These are phyloP conservation scores for Pseudoturritis turrita DNA, from an alignment of 345 rosid genomes.

Conservation along the genomic window DNA sequence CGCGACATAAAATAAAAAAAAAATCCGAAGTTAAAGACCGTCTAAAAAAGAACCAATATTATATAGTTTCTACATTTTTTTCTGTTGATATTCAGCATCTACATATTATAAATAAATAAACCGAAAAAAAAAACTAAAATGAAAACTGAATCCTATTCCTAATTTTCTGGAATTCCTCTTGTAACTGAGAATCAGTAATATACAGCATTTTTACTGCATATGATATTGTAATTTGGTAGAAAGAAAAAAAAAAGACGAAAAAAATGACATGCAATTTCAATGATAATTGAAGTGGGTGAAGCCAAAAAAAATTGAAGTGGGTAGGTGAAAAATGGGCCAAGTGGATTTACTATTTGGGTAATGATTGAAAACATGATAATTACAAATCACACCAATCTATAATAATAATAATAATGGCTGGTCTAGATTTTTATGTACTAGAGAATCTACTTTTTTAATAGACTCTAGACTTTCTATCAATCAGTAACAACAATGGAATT, in stretches of 20 bases:
- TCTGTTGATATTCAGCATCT: neutral
- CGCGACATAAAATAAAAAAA: too few relatives aligned
- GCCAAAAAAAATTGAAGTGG: neutral
- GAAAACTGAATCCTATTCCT: neutral
- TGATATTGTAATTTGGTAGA: neutral
- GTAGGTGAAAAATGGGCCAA: constrained; percentile 14
- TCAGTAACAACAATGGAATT: neutral
- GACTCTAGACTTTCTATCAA: neutral
- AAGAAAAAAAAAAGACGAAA: too few relatives aligned
- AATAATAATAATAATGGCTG: neutral
- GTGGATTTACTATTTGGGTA: constrained; percentile 27
- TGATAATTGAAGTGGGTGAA: constrained; percentile 10
- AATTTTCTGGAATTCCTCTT: neutral
- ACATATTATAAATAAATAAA: neutral
- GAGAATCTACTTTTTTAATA: constrained; percentile 8
- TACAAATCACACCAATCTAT: constrained; percentile 14
- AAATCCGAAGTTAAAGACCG: too few relatives aligned
- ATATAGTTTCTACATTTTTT: too few relatives aligned
- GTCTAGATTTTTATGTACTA: constrained; percentile 22
- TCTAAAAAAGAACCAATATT: too few relatives aligned
- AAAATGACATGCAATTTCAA: constrained; percentile 5
- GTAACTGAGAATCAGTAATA: neutral
- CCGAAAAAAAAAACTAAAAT: neutral
- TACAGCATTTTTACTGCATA: neutral
- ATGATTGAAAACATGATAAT: constrained; percentile 25